These are phyloP conservation scores for Leccinum rimulosum DNA, from an alignment of 768 basidiomycete genomes.

Conservation along the genomic window DNA sequence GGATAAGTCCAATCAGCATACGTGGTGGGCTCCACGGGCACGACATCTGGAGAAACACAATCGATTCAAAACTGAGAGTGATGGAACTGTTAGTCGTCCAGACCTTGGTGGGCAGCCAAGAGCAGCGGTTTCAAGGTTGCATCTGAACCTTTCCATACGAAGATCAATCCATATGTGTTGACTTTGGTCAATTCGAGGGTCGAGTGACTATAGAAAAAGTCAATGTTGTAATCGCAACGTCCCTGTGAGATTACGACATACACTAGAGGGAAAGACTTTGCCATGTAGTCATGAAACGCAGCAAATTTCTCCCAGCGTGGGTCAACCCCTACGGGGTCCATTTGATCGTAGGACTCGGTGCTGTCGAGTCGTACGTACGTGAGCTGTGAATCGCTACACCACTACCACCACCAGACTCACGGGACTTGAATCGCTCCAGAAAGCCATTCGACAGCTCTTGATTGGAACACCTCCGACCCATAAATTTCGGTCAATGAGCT, in stretches of 20 bases:
- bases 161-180: slow-evolving; percentile 61
- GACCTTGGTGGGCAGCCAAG: slow-evolving; percentile 54
- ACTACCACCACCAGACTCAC: slow-evolving; percentile 29
- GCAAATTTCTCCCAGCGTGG: slow-evolving; percentile 54
- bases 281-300: slow-evolving; percentile 55
- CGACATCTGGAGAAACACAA: slow-evolving; percentile 48
- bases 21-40: slow-evolving; percentile 60
- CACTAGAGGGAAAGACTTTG: slow-evolving; percentile 58
- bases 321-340: slow-evolving; percentile 47
- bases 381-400: background rate
- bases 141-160: slow-evolving; percentile 52
- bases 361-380: slow-evolving; percentile 27
- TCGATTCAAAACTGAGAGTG: background rate
- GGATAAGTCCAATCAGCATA: slow-evolving; percentile 57
- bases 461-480: slow-evolving; percentile 35
- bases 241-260: slow-evolving; percentile 28
- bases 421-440: slow-evolving; percentile 40
- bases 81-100: background rate
- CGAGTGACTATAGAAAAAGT: slow-evolving; percentile 38
- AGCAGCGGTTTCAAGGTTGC: slow-evolving; percentile 55
- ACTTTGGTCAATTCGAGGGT: slow-evolving; percentile 53
- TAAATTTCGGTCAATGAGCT: slow-evolving; percentile 29
- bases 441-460: slow-evolving; percentile 36
- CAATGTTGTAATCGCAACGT: background rate
- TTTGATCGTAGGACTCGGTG: slow-evolving; percentile 51